Evolutionary conservation across 768 basidiomycete species (phyloP).

Genomic region (Crucibulum laeve): DNA sequence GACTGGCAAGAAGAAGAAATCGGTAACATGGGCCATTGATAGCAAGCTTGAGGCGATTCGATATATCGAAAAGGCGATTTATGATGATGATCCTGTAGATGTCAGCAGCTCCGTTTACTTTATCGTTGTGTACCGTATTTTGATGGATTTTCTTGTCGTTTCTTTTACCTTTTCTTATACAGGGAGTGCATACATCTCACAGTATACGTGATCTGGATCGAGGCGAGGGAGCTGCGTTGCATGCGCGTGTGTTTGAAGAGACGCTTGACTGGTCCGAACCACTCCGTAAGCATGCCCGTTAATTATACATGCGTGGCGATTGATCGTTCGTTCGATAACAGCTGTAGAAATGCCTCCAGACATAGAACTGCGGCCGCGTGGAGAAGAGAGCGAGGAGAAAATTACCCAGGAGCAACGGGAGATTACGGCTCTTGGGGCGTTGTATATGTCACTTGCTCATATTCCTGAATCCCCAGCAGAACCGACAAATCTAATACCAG

Average conservation of each 20-base stretch:
- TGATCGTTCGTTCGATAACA: slow-evolving; percentile 20
- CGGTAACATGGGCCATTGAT: slow-evolving; percentile 76
- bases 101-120: slow-evolving; percentile 58
- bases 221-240: slow-evolving; percentile 82
- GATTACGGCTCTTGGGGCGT: slow-evolving; percentile 66
- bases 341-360: slow-evolving; percentile 62
- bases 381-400: slow-evolving; percentile 68
- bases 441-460: slow-evolving; percentile 66
- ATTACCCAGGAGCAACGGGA: slow-evolving; percentile 72
- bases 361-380: slow-evolving; percentile 50
- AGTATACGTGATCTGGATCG: slow-evolving; percentile 83
- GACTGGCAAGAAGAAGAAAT: slow-evolving; percentile 65
- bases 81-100: slow-evolving; percentile 85
- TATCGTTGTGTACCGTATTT: slow-evolving; percentile 41
- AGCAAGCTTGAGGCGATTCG: slow-evolving; percentile 69
- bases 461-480: slow-evolving; percentile 81
- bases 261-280: slow-evolving; percentile 85
- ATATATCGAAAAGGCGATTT: slow-evolving; percentile 81
- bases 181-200: slow-evolving; percentile 71
- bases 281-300: slow-evolving; percentile 52
- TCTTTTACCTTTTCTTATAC: slow-evolving; percentile 29
- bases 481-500: slow-evolving; percentile 48
- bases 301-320: neutral
- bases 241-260: slow-evolving; percentile 82
- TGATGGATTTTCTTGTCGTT: slow-evolving; percentile 35